Evolutionary conservation across 2,329 filamentous ascomycete genomes (phyloP), one percentile per base, ranked within the genome.

Genomic region (Juglanconis sp.): DNA sequence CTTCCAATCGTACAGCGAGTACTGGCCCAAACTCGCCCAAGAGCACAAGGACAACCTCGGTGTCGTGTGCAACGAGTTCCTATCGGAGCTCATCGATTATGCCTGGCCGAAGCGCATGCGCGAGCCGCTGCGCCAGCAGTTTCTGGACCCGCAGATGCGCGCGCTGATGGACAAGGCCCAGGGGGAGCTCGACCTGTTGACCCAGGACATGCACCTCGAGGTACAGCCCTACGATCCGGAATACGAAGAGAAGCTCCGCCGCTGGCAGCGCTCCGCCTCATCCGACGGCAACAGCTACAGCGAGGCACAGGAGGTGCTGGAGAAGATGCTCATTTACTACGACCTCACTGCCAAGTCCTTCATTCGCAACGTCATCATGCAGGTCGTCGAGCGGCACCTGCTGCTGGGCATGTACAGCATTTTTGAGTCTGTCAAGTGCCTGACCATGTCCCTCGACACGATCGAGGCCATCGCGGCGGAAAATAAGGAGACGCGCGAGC

Each of bases 251-350:
- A 78, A 79, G 1, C 72, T 82, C 54, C 71, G 76, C 34, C 75
- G 71, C 58, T 82, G 80, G 80, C 78, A 80, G 5, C 70, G 75
- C 6, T 69, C 73, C 0, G 76, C 75, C 0, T 70, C 76, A 62
- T 75, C 81, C 6, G 79, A 78, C 0, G 77, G 75, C 32, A 47
- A 51, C 6, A 74, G 73, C 0, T 82, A 80, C 65, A 77, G 76
- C 2, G 79, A 82, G 60, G 80, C 80, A 0, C 78, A 82, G 61
- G 80, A 82, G 67, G 79, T 82, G 0, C 66, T 82, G 32, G 80
- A 82, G 68, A 82, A 82, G 73, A 82, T 82, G 80, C 72, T 82
- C 56, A 82, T 82, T 63, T 82, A 80, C 71, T 82, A 82, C 63
- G 79, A 82, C 63, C 74, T 82, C 8, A 80, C 79, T 2, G 78